Percentiles rank a stretch among this genome's conserved stretches.
These are phyloP conservation scores for Cladophialophora chaetospira DNA, from an alignment of 2,329 filamentous ascomycete species.

Conservation along the genomic window DNA sequence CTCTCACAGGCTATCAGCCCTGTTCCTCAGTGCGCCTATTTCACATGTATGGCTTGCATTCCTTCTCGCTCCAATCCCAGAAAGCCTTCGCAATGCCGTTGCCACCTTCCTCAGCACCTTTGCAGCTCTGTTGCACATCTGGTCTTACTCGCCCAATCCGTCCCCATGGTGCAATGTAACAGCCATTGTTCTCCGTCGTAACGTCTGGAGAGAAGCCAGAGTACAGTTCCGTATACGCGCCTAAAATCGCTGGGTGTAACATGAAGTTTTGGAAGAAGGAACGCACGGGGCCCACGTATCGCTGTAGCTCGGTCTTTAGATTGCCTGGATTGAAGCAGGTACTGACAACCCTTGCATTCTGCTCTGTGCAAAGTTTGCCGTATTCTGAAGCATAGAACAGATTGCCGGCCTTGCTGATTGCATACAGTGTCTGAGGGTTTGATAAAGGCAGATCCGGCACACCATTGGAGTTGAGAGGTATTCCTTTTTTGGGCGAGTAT, in stretches of 20 bases:
- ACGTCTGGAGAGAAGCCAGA: constrained; percentile 49
- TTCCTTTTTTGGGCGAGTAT: constrained; percentile 2
- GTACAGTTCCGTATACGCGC: constrained; percentile 53
- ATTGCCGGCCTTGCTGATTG: constrained; percentile 22
- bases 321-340: constrained; percentile 46
- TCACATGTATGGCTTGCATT: constrained; percentile 3
- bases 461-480: neutral
- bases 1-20: too few species aligned
- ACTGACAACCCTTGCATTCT: constrained; percentile 39
- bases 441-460: neutral
- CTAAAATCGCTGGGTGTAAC: constrained; percentile 39
- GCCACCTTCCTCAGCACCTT: neutral
- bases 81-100: constrained; percentile 1
- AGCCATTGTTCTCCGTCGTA: constrained; percentile 36
- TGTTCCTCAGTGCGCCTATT: neutral
- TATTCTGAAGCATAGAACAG: constrained; percentile 28
- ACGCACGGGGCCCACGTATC: constrained; percentile 28
- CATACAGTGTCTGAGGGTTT: constrained; percentile 17
- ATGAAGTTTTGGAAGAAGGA: constrained; percentile 5
- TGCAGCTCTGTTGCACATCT: neutral
- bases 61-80: constrained; percentile 10
- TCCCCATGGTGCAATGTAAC: constrained; percentile 52
- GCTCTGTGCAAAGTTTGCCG: constrained; percentile 24
- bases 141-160: constrained; percentile 24
- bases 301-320: constrained; percentile 42